phyloP scores from a whole-genome alignment of 305 asterid species.

The Fraxinus baroniana region DNA sequence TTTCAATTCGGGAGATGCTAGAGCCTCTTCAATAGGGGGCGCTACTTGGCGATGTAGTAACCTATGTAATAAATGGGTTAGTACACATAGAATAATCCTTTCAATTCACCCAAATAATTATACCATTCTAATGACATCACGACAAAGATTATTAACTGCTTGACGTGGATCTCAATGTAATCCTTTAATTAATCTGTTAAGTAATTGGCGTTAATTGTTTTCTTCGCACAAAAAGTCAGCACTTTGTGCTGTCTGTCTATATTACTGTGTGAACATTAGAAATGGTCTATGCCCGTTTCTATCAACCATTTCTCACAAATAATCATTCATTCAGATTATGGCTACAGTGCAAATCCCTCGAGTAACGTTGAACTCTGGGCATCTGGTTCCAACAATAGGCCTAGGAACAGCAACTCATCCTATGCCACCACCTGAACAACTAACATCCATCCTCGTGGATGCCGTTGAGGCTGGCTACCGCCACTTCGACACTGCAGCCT shows the following conservation, averaged over 20 bases:
- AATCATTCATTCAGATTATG: not conserved
- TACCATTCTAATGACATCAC: not conserved
- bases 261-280: not conserved
- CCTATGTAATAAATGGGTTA: no score
- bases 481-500: slow-evolving; percentile 42
- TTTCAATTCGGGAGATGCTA: no score
- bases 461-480: slow-evolving; percentile 46
- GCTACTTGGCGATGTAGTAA: no score
- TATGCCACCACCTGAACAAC: slow-evolving; percentile 21
- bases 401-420: slow-evolving; percentile 24
- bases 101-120: no score
- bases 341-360: not conserved
- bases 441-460: slow-evolving; percentile 19
- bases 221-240: not conserved
- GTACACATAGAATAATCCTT: no score
- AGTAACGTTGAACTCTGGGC: slow-evolving; percentile 29
- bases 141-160: not conserved
- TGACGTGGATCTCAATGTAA: not conserved
- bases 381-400: slow-evolving; percentile 36
- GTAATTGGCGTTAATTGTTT: not conserved
- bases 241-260: not conserved
- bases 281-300: not conserved
- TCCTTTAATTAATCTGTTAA: not conserved
- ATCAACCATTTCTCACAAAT: not conserved
- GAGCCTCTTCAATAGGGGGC: no score